Base-by-base conservation (phyloP, 129 eudicot genomes). In the Gnaphalium uliginosum region DNA sequence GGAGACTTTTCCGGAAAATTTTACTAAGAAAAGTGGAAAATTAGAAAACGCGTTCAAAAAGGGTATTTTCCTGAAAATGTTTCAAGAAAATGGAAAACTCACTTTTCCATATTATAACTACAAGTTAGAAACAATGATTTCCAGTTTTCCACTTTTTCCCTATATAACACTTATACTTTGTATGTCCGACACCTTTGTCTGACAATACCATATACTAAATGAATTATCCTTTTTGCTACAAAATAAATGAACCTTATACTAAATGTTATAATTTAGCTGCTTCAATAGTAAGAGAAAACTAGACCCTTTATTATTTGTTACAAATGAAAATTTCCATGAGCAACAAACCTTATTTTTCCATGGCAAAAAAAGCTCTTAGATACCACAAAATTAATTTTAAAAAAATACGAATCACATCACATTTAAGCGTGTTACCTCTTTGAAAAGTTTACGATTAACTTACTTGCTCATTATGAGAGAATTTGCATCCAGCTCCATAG, bases 401-500 rank as follows among this genome's bases (percentile, higher is more conserved):
- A 15, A 7, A 50, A 56, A 21, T 11, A 72, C 37, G 58, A 61
- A 46, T 53, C 53, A 48, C 29, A 69, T 29, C 15, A 54, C 54
- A 71, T 30, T 54, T 71, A 53, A 19, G 35, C 21, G 50, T 57
- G 4, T 2, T 58, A 59, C n/a, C n/a, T n/a, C n/a, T n/a, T n/a
- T n/a, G n/a, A 22, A 22, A 74, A 23, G 67, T 61, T 68, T 61
- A 61, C 23, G 17, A 69, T 37, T 7, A 63, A 66, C 89, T 72
- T 84, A 93, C 98, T 79, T 88, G 93, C 68, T 89, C 93, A 68
- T 94, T 85, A 72, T 94, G 99, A 58, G 99, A 94, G 39, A 91
- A 94, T 74, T 59, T 91, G 92, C 99, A 94, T 76, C 88, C 86
- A 84, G 79, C 93, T 17, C 99, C 99, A 78, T 92, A 90, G 11